A percentile compares a stretch with the other conserved stretches of the same genome.
Evolutionary conservation across 345 rosid genomes (phyloP).

Genomic region (Camelina neglecta): DNA sequence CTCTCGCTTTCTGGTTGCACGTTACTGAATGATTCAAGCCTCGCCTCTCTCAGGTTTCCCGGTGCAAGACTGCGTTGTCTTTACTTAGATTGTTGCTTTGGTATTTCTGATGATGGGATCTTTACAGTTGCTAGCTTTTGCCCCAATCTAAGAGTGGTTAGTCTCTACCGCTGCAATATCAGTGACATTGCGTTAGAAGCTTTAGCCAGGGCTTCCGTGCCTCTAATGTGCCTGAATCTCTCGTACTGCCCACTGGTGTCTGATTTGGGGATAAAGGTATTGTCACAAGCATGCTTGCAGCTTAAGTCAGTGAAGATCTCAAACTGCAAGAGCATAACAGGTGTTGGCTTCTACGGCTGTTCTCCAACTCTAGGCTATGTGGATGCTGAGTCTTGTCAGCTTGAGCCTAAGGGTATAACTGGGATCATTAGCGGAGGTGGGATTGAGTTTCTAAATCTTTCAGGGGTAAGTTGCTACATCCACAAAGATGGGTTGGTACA

Average conservation of each 20-base stretch:
- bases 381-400: constrained; percentile 62
- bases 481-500: constrained; percentile 48
- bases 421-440: constrained; percentile 75
- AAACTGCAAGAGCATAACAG: constrained; percentile 53
- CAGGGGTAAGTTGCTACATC: constrained; percentile 42
- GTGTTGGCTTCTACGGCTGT: constrained; percentile 66
- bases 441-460: constrained; percentile 59
- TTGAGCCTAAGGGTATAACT: constrained; percentile 57
- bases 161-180: constrained; percentile 64
- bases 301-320: constrained; percentile 64
- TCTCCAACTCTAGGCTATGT: constrained; percentile 56
- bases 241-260: constrained; percentile 58
- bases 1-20: constrained; percentile 74
- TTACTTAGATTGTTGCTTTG: constrained; percentile 68
- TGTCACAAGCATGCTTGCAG: constrained; percentile 53
- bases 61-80: constrained; percentile 60
- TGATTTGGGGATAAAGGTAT: constrained; percentile 56
- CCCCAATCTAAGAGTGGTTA: constrained; percentile 52
- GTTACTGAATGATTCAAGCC: constrained; percentile 60
- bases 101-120: constrained; percentile 64
- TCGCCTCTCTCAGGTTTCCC: constrained; percentile 48
- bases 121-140: constrained; percentile 57
- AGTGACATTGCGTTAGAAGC: constrained; percentile 62
- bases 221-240: constrained; percentile 59
- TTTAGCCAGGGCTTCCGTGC: constrained; percentile 52